phyloP scores from a whole-genome alignment of 495 filamentous ascomycete species.

The Evernia prunastri region DNA sequence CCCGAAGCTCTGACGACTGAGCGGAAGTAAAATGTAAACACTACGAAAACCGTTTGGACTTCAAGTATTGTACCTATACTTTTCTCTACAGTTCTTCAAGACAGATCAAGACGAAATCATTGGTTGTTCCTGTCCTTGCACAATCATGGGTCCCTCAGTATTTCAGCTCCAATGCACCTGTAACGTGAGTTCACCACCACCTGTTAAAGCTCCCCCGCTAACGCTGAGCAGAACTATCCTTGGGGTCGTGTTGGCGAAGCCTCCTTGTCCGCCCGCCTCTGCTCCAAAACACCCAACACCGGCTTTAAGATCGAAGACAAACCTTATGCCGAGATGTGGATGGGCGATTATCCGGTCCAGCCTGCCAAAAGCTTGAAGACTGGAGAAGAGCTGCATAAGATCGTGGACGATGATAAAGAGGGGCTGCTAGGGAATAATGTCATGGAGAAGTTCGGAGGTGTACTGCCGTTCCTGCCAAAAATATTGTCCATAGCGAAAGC shows the following conservation, averaged over 20 bases:
- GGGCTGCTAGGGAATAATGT: conserved; percentile 58
- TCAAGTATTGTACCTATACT: too few species aligned
- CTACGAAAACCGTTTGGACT: too few species aligned
- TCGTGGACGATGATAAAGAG: conserved; percentile 58
- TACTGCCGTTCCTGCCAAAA: conserved; percentile 73
- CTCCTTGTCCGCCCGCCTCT: conserved; percentile 38
- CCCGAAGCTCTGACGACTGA: conserved; percentile 11
- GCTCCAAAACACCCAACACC: conserved; percentile 40
- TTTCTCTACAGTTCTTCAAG: not conserved
- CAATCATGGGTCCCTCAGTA: conserved; percentile 18
- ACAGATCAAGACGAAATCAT: not conserved
- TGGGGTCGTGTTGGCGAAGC: conserved; percentile 45
- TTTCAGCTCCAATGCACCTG: conserved; percentile 26
- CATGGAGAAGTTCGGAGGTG: conserved; percentile 54
- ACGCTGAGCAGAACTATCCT: conserved; percentile 36
- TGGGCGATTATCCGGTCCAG: conserved; percentile 70
- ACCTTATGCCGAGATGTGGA: conserved; percentile 61
- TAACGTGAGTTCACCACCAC: conserved; percentile 8
- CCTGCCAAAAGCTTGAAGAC: conserved; percentile 57
- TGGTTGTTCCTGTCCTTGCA: not conserved
- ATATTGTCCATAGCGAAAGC: conserved; percentile 74
- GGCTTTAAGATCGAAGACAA: conserved; percentile 37
- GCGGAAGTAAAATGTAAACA: conserved; percentile 12
- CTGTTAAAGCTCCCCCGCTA: not conserved
- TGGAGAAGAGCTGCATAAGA: conserved; percentile 57